A percentile compares a stretch with the other conserved stretches of the same genome.
Conservation (phyloP, 306 rosid genomes). For the Biancaea sappan region DNA sequence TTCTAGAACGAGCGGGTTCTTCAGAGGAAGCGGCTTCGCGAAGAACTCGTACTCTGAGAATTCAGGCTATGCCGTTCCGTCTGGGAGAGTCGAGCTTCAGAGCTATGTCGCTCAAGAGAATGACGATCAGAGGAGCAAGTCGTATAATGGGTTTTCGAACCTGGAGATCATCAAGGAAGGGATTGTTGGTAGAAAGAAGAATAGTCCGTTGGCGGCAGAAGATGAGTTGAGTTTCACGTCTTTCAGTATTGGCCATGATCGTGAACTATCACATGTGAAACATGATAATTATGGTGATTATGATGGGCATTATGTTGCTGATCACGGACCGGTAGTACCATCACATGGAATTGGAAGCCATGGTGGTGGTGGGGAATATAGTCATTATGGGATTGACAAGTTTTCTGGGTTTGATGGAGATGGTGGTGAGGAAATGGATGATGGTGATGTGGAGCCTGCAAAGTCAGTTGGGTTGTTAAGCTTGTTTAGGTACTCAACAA, state of each 20-base stretch:
- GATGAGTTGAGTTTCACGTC: slow-evolving; percentile 53
- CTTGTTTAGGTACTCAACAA: slow-evolving; percentile 84
- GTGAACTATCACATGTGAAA: background rate
- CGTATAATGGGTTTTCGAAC: slow-evolving; percentile 32
- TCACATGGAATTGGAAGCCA: background rate
- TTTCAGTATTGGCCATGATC: slow-evolving; percentile 17
- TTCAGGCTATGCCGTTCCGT: slow-evolving; percentile 30
- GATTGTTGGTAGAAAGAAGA: slow-evolving; percentile 2
- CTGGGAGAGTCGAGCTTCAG: slow-evolving; percentile 72
- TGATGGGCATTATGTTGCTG: background rate
- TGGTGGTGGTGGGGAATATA: background rate
- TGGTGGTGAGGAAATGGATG: slow-evolving; percentile 52
- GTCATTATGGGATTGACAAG: slow-evolving; percentile 6
- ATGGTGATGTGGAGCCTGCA: slow-evolving; percentile 48
- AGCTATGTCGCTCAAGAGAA: slow-evolving; percentile 63
- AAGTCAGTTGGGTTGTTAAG: slow-evolving; percentile 66
- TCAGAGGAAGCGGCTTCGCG: background rate
- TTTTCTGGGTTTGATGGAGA: slow-evolving; percentile 41
- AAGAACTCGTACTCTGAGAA: slow-evolving; percentile 28
- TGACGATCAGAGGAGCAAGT: slow-evolving; percentile 37
- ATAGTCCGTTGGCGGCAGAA: slow-evolving; percentile 56
- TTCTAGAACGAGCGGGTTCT: slow-evolving; percentile 44
- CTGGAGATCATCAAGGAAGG: slow-evolving; percentile 35
- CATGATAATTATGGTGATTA: background rate
- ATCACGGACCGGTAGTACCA: background rate